Evolutionary conservation across 2,329 filamentous ascomycete genomes (phyloP).

Genomic region (Hypoxylon sp.): DNA sequence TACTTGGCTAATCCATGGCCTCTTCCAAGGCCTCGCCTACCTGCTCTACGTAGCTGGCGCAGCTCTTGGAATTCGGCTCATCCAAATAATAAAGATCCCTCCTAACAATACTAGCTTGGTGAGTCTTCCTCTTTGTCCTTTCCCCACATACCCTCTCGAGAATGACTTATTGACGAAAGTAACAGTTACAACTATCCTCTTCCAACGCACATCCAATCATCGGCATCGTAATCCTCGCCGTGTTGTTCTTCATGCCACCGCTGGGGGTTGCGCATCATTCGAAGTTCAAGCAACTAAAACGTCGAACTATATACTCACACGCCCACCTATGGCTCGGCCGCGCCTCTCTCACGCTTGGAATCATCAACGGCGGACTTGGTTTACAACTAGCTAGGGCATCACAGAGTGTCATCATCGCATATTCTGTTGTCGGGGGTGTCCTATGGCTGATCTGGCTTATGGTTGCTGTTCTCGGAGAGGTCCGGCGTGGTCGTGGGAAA

Average conservation of each 20-base stretch:
- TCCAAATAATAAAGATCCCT: conserved; percentile 54
- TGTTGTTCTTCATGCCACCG: conserved; percentile 60
- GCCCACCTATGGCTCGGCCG: conserved; percentile 63
- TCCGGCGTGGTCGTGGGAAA: conserved; percentile 44
- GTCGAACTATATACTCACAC: conserved; percentile 60
- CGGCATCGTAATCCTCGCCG: conserved; percentile 59
- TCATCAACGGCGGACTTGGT: conserved; percentile 63
- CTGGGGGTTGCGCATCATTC: conserved; percentile 61
- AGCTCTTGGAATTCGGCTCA: conserved; percentile 61
- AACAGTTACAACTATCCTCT: conserved; percentile 52
- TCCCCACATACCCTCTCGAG: conserved; percentile 8
- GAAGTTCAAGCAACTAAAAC: conserved; percentile 56
- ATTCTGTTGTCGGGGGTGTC: conserved; percentile 58
- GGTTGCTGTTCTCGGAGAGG: conserved; percentile 54
- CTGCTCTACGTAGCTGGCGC: conserved; percentile 58
- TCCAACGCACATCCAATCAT: conserved; percentile 63
- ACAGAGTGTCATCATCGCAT: conserved; percentile 53
- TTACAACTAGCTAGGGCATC: conserved; percentile 56
- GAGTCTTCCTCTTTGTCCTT: conserved; percentile 33
- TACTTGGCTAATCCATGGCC: conserved; percentile 58
- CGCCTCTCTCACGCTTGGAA: conserved; percentile 58
- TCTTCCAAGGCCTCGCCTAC: conserved; percentile 58
- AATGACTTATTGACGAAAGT: conserved; percentile 2
- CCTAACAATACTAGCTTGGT: conserved; percentile 53
- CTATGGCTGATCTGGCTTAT: conserved; percentile 58